A percentile compares a stretch with the other conserved stretches of the same genome.
Evolutionary conservation across 805 yeast species (phyloP).

Genomic region (Zygosaccharomyces rouxii): DNA sequence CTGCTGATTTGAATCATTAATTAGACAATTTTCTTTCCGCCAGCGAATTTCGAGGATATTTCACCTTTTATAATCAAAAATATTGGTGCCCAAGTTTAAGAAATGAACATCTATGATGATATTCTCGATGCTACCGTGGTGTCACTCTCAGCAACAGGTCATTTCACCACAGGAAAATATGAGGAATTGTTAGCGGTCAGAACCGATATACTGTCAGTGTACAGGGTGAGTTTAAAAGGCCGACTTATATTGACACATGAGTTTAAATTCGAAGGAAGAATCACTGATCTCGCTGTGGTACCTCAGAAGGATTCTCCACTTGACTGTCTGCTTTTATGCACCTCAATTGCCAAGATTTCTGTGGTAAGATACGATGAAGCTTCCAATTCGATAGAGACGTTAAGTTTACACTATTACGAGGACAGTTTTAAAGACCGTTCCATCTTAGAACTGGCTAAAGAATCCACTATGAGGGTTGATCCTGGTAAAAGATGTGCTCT

Average conservation of each 20-base stretch:
- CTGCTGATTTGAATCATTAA: not conserved
- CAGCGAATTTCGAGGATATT: not conserved
- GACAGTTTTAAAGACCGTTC: slow-evolving; percentile 51
- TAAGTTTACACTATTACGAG: slow-evolving; percentile 84
- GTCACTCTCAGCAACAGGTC: slow-evolving; percentile 51
- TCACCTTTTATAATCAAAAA: not conserved
- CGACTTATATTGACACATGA: slow-evolving; percentile 49
- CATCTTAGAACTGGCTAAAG: slow-evolving; percentile 30
- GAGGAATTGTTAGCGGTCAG: slow-evolving; percentile 65
- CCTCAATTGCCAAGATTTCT: slow-evolving; percentile 74
- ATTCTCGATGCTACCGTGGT: slow-evolving; percentile 73
- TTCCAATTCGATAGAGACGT: slow-evolving; percentile 55
- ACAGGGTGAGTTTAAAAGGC: slow-evolving; percentile 18
- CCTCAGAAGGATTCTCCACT: slow-evolving; percentile 45
- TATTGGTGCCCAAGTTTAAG: not conserved
- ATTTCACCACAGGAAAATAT: slow-evolving; percentile 38
- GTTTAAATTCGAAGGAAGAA: slow-evolving; percentile 64
- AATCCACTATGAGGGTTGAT: slow-evolving; percentile 52
- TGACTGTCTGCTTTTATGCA: slow-evolving; percentile 62
- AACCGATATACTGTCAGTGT: slow-evolving; percentile 53
- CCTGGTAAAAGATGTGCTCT: slow-evolving; percentile 55
- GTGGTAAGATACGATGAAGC: slow-evolving; percentile 64
- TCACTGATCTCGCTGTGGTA: slow-evolving; percentile 52
- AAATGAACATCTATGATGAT: slow-evolving; percentile 80
- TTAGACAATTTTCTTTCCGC: not conserved